phyloP scores from a whole-genome alignment of 768 basidiomycete species.

The Suillus weaverae region DNA sequence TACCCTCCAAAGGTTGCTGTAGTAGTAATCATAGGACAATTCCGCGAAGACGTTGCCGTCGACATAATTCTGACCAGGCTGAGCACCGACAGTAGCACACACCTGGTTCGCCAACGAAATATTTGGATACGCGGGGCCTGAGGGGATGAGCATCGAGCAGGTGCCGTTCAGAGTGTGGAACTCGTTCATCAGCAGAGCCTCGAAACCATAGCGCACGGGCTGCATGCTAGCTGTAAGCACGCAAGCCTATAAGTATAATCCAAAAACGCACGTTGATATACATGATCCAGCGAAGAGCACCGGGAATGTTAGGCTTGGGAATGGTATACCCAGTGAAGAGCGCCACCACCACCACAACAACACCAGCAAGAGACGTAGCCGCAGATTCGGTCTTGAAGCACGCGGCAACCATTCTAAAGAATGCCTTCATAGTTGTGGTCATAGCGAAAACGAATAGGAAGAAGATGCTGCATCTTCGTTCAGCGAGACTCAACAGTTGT shows the following conservation, averaged over 20 bases:
- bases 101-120: conserved; percentile 67
- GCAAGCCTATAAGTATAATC: neutral
- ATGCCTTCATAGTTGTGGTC: conserved; percentile 76
- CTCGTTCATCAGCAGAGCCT: conserved; percentile 79
- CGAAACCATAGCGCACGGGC: conserved; percentile 42
- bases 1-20: conserved; percentile 50
- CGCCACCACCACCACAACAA: conserved; percentile 53
- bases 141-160: conserved; percentile 60
- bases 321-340: conserved; percentile 59
- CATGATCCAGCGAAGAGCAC: conserved; percentile 66
- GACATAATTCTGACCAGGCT: conserved; percentile 58
- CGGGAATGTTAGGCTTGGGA: conserved; percentile 64
- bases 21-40: conserved; percentile 43
- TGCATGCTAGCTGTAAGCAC: neutral
- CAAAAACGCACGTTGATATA: conserved; percentile 51
- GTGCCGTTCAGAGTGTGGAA: conserved; percentile 69
- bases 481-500: conserved; percentile 9
- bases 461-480: conserved; percentile 51
- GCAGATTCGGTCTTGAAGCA: conserved; percentile 57
- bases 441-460: conserved; percentile 65
- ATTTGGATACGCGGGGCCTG: conserved; percentile 60
- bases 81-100: conserved; percentile 69
- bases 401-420: conserved; percentile 75
- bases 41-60: conserved; percentile 57
- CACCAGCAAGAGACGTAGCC: conserved; percentile 59